These are phyloP conservation scores for Colletotrichum tofieldiae DNA, from an alignment of 2,329 filamentous ascomycete genomes.

Conservation along the genomic window DNA sequence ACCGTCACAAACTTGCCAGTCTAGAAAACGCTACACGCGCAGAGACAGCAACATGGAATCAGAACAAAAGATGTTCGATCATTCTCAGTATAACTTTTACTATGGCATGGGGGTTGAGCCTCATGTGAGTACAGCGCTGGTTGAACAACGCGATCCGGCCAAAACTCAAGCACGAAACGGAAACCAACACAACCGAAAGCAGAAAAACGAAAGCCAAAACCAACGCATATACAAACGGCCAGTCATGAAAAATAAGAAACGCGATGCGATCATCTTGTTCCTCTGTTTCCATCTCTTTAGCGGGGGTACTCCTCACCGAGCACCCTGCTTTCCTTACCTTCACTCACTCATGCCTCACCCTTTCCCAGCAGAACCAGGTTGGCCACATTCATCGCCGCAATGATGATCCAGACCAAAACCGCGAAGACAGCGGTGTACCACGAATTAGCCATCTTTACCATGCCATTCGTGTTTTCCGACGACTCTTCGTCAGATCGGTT, in stretches of 20 bases:
- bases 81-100: background rate
- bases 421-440: constrained; percentile 73
- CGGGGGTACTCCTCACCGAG: constrained; percentile 36
- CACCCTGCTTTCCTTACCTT: background rate
- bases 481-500: constrained; percentile 48
- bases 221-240: no score
- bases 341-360: constrained; percentile 20
- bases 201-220: background rate
- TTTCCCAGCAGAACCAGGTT: constrained; percentile 76
- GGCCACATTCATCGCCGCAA: constrained; percentile 85
- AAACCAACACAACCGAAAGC: background rate
- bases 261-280: background rate
- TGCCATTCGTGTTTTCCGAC: constrained; percentile 33
- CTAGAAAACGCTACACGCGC: background rate
- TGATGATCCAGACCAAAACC: constrained; percentile 79
- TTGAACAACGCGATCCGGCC: background rate
- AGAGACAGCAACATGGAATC: background rate
- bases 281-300: background rate
- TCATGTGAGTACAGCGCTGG: background rate
- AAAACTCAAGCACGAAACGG: background rate
- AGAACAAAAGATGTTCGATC: background rate
- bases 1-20: background rate
- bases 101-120: constrained; percentile 1
- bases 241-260: background rate
- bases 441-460: constrained; percentile 79